These are phyloP conservation scores for Cystobasidium onofrii DNA, from an alignment of 768 basidiomycete species.

Conservation along the genomic window DNA sequence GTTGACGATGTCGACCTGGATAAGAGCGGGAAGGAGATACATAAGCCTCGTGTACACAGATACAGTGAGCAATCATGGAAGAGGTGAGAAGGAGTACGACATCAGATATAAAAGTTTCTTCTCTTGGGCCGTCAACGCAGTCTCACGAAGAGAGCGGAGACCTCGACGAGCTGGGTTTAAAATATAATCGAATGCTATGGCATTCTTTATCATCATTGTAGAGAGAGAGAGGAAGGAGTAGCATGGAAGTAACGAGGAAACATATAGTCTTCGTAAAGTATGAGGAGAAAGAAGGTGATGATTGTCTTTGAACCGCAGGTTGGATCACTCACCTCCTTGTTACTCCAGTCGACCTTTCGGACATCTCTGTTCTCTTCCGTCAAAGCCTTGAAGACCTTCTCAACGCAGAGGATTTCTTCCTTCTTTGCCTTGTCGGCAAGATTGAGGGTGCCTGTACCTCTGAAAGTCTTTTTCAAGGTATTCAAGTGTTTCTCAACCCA, in stretches of 20 bases:
- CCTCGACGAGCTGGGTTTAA: constrained; percentile 92
- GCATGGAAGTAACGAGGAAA: background rate
- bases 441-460: constrained; percentile 61
- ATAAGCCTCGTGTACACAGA: background rate
- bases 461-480: constrained; percentile 57
- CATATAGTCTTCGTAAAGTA: background rate
- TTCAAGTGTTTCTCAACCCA: constrained; percentile 89
- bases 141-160: constrained; percentile 45
- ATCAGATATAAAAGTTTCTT: constrained; percentile 52
- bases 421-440: constrained; percentile 91
- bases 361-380: constrained; percentile 77
- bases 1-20: constrained; percentile 82
- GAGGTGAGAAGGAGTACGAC: background rate
- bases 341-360: constrained; percentile 85
- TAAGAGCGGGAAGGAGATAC: background rate
- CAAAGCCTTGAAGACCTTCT: constrained; percentile 72
- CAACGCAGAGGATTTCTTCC: constrained; percentile 83
- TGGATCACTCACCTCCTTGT: constrained; percentile 75
- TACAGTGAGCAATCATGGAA: background rate
- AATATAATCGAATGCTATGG: constrained; percentile 46
- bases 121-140: constrained; percentile 57
- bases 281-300: background rate
- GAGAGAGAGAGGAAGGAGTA: constrained; percentile 31
- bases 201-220: constrained; percentile 68
- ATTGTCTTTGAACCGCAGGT: too few species aligned